These are phyloP conservation scores for Leptodermis oblonga DNA, from an alignment of 257 asterid genomes.

Conservation along the genomic window DNA sequence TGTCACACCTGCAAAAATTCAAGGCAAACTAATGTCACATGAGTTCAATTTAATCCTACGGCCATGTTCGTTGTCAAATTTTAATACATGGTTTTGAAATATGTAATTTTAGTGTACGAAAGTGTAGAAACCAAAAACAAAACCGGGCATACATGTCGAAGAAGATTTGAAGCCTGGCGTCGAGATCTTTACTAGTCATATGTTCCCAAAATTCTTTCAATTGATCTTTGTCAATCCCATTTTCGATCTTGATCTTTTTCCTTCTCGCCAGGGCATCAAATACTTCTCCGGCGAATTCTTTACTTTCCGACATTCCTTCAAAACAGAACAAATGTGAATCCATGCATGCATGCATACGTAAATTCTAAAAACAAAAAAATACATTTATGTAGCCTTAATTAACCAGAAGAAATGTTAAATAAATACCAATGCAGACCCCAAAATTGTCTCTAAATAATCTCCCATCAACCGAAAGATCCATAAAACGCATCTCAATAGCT, in stretches of 20 bases:
- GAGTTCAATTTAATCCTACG: too few species aligned
- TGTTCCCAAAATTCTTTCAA: conserved; percentile 71
- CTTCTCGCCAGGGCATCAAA: conserved; percentile 82
- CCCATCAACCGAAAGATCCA: conserved; percentile 37
- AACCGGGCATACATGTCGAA: conserved; percentile 88
- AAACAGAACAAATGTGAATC: conserved; percentile 10
- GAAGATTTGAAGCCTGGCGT: conserved; percentile 80
- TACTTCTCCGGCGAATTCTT: conserved; percentile 76
- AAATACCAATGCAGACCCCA: conserved; percentile 79
- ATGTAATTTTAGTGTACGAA: too few species aligned
- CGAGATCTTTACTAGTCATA: conserved; percentile 63
- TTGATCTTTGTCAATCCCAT: conserved; percentile 48
- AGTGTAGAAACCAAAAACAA: too few species aligned
- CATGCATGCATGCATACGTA: too few species aligned
- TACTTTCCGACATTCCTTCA: conserved; percentile 86
- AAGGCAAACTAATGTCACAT: not conserved
- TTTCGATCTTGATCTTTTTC: conserved; percentile 37
- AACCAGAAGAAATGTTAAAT: not conserved
- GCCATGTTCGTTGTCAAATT: not conserved
- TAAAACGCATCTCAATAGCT: conserved; percentile 58
- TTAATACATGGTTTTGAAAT: not conserved
- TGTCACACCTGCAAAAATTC: conserved; percentile 71
- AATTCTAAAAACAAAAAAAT: not conserved
- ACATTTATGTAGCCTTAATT: too few species aligned
- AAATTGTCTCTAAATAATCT: conserved; percentile 69